A percentile compares a stretch with the other conserved stretches of the same genome.
phyloP scores from a whole-genome alignment of 441 rosid genomes.

The Pelargonium citronellum region DNA sequence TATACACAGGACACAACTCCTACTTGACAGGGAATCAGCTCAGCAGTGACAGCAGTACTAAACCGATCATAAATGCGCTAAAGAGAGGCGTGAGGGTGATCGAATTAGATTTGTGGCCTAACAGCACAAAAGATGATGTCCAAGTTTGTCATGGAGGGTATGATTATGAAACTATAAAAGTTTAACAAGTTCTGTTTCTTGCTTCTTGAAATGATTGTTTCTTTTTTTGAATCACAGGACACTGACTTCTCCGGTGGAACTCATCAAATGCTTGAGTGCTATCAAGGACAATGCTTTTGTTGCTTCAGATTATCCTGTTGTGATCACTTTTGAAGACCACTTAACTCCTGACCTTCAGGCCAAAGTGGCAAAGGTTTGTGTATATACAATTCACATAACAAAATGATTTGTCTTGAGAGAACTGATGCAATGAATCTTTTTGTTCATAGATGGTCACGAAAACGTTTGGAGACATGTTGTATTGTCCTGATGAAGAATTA shows the following conservation, averaged over 20 bases:
- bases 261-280: conserved; percentile 60
- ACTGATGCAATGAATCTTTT: not conserved
- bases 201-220: not conserved
- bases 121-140: conserved; percentile 57
- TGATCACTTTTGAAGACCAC: conserved; percentile 92
- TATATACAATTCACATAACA: conserved; percentile 11
- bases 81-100: conserved; percentile 76
- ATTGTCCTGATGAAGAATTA: conserved; percentile 56
- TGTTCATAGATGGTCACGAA: conserved; percentile 64
- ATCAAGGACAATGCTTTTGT: conserved; percentile 71
- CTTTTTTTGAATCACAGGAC: conserved; percentile 44
- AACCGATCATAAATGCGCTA: conserved; percentile 67
- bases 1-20: conserved; percentile 82
- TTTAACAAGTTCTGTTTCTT: not conserved
- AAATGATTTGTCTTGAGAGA: not conserved
- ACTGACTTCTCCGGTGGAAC: conserved; percentile 77
- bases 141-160: conserved; percentile 92
- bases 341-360: conserved; percentile 75
- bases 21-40: conserved; percentile 79
- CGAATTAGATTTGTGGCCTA: conserved; percentile 92
- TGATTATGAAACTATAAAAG: not conserved
- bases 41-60: conserved; percentile 60
- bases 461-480: conserved; percentile 70
- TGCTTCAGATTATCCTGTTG: conserved; percentile 72
- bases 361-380: conserved; percentile 71